Evolutionary conservation across 139 green algal genomes (phyloP).

Genomic region (Chlamydomonas sp.): DNA sequence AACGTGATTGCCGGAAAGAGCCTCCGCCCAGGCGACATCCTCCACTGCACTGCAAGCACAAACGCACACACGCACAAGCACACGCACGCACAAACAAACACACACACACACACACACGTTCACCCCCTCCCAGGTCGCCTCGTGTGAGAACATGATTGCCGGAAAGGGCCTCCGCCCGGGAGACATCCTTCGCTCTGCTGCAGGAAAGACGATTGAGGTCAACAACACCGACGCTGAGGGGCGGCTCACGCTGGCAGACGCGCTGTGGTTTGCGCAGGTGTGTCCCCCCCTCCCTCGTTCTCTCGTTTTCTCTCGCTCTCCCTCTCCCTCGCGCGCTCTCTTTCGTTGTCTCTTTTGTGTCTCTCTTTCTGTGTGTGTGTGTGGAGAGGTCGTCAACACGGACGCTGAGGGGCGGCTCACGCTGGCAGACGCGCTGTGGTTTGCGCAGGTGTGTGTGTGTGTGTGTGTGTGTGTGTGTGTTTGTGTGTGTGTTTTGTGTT

Average conservation of each 20-base stretch:
- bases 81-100: no score
- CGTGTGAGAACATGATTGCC: slow-evolving; percentile 13
- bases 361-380: no score
- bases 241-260: slow-evolving; percentile 89
- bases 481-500: no score
- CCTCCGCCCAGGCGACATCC: no score
- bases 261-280: slow-evolving; percentile 84
- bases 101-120: no score
- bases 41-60: no score
- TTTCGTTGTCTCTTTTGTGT: no score
- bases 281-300: not conserved
- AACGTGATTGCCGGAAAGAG: slow-evolving; percentile 10
- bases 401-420: slow-evolving; percentile 92
- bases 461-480: no score
- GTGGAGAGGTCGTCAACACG: slow-evolving; percentile 73
- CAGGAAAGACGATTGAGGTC: slow-evolving; percentile 82
- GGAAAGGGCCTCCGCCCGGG: slow-evolving; percentile 74
- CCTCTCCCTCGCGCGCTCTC: no score
- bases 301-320: no score
- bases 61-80: no score
- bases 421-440: slow-evolving; percentile 89
- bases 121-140: no score
- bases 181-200: slow-evolving; percentile 87
- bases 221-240: slow-evolving; percentile 85
- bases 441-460: slow-evolving; percentile 56